Evolutionary conservation across 1,284 basidiomycete genomes (phyloP).

Genomic region (Trametes sp.): DNA sequence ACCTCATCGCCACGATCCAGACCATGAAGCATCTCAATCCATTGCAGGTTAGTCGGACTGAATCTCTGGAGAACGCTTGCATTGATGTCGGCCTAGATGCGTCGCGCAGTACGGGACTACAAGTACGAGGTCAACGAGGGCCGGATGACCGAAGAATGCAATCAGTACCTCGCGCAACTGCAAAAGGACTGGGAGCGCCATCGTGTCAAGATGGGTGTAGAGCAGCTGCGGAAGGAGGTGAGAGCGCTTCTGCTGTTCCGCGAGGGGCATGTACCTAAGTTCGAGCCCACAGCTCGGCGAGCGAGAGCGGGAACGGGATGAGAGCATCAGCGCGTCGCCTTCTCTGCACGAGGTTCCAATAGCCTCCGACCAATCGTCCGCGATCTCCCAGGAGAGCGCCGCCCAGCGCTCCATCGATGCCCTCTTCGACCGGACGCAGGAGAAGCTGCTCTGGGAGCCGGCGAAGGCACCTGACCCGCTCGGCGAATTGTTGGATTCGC

Average conservation of each 20-base stretch:
- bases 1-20: conserved; percentile 91
- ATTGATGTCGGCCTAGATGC: conserved; percentile 64
- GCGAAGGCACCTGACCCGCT: conserved; percentile 79
- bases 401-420: conserved; percentile 74
- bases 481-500: conserved; percentile 89
- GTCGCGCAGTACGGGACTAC: conserved; percentile 92
- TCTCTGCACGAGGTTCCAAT: conserved; percentile 51
- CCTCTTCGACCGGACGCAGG: conserved; percentile 74
- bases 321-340: conserved; percentile 51
- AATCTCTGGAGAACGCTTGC: background rate
- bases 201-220: conserved; percentile 82
- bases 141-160: conserved; percentile 93
- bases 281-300: conserved; percentile 62
- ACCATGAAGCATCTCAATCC: conserved; percentile 89
- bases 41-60: conserved; percentile 66
- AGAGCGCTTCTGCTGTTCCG: conserved; percentile 12
- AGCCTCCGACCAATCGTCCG: conserved; percentile 42
- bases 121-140: conserved; percentile 94
- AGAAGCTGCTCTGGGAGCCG: conserved; percentile 78
- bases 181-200: conserved; percentile 97
- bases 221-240: conserved; percentile 82
- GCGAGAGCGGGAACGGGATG: conserved; percentile 68
- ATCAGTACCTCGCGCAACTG: conserved; percentile 91
- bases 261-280: background rate
- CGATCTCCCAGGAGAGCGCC: conserved; percentile 42